phyloP scores from a whole-genome alignment of 495 filamentous ascomycete genomes.

The Neurospora sp. region DNA sequence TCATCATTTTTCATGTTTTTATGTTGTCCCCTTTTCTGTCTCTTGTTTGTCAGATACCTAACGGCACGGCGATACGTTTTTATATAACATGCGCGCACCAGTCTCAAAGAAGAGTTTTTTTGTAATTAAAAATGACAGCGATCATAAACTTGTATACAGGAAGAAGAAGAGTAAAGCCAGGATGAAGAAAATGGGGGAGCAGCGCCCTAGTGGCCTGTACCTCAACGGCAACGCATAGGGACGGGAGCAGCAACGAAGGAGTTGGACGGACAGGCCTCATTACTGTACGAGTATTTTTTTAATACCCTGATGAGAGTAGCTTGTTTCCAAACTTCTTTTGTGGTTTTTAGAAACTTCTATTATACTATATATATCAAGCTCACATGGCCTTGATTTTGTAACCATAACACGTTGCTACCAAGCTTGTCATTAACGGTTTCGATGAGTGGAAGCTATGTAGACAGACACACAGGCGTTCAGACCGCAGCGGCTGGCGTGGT shows the following conservation, averaged over 20 bases:
- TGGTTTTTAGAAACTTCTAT: neutral
- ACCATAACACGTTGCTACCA: neutral
- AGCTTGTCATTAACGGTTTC: neutral
- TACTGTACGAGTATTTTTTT: neutral
- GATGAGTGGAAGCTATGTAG: neutral
- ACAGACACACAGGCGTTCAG: neutral
- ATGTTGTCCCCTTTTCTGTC: neutral
- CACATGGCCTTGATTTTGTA: neutral
- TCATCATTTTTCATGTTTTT: neutral
- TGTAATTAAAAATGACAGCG: neutral
- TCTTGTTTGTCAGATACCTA: neutral
- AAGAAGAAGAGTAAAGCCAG: neutral
- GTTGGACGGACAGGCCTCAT: neutral
- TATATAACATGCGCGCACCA: neutral
- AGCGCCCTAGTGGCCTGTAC: neutral
- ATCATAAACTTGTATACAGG: neutral
- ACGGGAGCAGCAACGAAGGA: neutral
- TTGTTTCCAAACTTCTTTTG: neutral
- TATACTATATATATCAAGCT: neutral
- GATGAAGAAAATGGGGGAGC: neutral
- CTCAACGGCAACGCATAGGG: neutral
- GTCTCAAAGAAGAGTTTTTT: neutral
- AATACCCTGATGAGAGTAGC: neutral
- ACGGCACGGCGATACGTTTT: neutral
- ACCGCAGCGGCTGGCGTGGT: neutral